Evolutionary conservation across 129 eudicot genomes (phyloP).

Genomic region (Ambrosia trifida): DNA sequence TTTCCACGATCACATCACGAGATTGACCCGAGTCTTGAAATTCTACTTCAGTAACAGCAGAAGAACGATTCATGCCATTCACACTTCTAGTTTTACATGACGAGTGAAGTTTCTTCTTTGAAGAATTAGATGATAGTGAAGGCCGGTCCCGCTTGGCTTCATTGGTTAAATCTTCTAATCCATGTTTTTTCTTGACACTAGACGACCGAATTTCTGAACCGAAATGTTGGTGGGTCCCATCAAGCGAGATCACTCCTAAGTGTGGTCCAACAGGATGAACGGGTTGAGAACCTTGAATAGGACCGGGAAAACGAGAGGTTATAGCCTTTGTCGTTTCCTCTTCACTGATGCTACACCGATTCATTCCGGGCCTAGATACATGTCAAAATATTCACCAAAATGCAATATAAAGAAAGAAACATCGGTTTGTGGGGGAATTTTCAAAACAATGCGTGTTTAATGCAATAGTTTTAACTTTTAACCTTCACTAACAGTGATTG

Average conservation of each 20-base stretch:
- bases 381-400: conserved; percentile 15
- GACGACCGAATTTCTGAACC: conserved; percentile 25
- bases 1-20: conserved; percentile 38
- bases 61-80: conserved; percentile 34
- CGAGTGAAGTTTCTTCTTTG: conserved; percentile 46
- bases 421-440: background rate
- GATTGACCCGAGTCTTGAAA: conserved; percentile 50
- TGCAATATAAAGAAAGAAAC: background rate
- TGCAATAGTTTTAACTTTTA: background rate
- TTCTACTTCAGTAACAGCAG: conserved; percentile 40
- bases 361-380: conserved; percentile 82
- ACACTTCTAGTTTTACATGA: conserved; percentile 41
- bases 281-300: conserved; percentile 39
- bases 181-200: conserved; percentile 49
- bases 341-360: conserved; percentile 69
- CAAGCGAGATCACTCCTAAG: conserved; percentile 40
- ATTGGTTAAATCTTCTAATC: conserved; percentile 39
- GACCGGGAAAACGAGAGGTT: conserved; percentile 33
- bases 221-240: conserved; percentile 34
- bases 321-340: conserved; percentile 62
- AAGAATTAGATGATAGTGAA: conserved; percentile 42
- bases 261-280: conserved; percentile 39
- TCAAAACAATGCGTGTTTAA: background rate
- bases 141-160: conserved; percentile 42
- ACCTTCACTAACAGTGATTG: background rate